Evolutionary conservation across 2,329 filamentous ascomycete species (phyloP).

Genomic region (Fusarium multiceps): DNA sequence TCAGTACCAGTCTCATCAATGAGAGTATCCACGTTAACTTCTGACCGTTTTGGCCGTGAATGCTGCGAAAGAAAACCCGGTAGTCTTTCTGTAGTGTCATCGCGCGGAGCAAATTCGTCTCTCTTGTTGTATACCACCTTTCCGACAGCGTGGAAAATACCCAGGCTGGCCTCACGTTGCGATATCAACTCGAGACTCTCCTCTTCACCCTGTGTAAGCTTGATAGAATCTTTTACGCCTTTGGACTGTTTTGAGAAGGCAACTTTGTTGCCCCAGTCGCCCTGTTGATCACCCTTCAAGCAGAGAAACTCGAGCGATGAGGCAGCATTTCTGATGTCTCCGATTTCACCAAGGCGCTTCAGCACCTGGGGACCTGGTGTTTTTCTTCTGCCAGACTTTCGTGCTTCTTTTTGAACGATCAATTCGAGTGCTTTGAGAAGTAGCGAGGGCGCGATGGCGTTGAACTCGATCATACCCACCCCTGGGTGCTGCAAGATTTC

Average conservation of each 20-base stretch:
- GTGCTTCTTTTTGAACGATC: constrained; percentile 85
- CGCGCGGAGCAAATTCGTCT: constrained; percentile 62
- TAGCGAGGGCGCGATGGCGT: constrained; percentile 86
- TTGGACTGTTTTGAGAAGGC: constrained; percentile 77
- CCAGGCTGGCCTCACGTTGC: constrained; percentile 87
- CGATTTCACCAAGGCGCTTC: constrained; percentile 83
- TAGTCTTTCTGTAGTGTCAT: constrained; percentile 62
- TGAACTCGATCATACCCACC: constrained; percentile 88
- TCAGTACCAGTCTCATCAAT: constrained; percentile 95
- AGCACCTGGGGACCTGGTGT: constrained; percentile 84
- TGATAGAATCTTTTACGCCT: constrained; percentile 64
- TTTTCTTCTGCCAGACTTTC: constrained; percentile 77
- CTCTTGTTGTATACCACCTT: constrained; percentile 98
- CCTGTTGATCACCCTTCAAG: constrained; percentile 78
- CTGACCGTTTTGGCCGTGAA: constrained; percentile 69
- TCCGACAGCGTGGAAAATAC: constrained; percentile 95
- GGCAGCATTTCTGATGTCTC: constrained; percentile 92
- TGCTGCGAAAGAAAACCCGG: constrained; percentile 68
- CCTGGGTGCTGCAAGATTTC: constrained; percentile 86
- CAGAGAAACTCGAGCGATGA: constrained; percentile 94
- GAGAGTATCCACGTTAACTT: constrained; percentile 78
- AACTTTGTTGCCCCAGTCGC: constrained; percentile 80
- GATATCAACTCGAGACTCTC: constrained; percentile 85
- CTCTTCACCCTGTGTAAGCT: constrained; percentile 79
- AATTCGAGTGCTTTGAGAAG: constrained; percentile 86